These are phyloP conservation scores for Schizopora paradoxa DNA, from an alignment of 1,284 basidiomycete species.

Conservation along the genomic window DNA sequence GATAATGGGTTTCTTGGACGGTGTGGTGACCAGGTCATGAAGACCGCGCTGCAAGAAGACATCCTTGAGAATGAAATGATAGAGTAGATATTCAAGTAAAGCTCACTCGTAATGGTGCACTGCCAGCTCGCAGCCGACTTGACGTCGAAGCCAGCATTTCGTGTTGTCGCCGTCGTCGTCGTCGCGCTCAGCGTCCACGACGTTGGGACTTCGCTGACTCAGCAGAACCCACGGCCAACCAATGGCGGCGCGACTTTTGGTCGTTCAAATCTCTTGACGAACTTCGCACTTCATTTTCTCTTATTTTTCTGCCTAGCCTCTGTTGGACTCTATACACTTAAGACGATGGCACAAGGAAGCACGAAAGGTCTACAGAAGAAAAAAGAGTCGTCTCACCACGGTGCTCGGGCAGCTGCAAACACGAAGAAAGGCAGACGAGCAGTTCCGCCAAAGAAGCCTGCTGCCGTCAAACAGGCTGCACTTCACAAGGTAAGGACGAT, in stretches of 20 bases:
- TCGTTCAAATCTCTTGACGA: constrained; percentile 65
- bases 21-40: constrained; percentile 63
- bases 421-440: constrained; percentile 69
- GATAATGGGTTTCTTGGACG: constrained; percentile 61
- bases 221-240: too few species aligned
- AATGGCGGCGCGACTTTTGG: constrained; percentile 72
- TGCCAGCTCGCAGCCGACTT: too few species aligned
- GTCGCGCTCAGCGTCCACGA: too few species aligned
- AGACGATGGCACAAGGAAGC: constrained; percentile 52
- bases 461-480: constrained; percentile 59
- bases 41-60: constrained; percentile 72
- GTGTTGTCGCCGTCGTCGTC: too few species aligned
- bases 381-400: constrained; percentile 46
- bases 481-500: constrained; percentile 53
- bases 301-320: constrained; percentile 82
- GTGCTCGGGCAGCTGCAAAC: constrained; percentile 55
- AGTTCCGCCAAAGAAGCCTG: constrained; percentile 68
- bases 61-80: too few species aligned
- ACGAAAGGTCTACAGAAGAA: constrained; percentile 61
- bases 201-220: too few species aligned
- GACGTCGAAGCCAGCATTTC: too few species aligned
- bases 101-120: too few species aligned
- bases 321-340: constrained; percentile 41
- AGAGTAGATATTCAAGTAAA: too few species aligned
- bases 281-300: constrained; percentile 93